These are phyloP conservation scores for Cajanus cajan DNA, from an alignment of 306 rosid genomes.

Conservation along the genomic window DNA sequence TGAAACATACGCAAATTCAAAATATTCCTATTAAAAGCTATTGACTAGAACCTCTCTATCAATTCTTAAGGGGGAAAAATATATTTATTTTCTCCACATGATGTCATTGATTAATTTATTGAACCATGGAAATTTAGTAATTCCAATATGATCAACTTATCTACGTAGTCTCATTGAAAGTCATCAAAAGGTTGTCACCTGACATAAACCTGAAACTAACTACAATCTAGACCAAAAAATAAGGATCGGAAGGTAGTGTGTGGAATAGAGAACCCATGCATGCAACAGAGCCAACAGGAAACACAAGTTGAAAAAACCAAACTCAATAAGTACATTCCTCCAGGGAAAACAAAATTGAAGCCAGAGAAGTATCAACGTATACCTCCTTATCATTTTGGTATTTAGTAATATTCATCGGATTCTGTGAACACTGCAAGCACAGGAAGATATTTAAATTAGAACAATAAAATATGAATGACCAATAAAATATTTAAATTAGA, in stretches of 20 bases:
- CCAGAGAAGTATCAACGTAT: constrained; percentile 11
- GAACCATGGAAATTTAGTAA: neutral
- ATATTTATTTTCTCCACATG: neutral
- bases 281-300: neutral
- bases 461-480: constrained; percentile 9
- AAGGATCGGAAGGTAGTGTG: neutral
- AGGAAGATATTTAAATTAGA: constrained; percentile 35
- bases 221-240: constrained; percentile 5
- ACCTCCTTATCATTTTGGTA: constrained; percentile 99
- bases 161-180: neutral
- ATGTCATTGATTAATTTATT: neutral
- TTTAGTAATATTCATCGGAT: constrained; percentile 81
- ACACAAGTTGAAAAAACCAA: neutral
- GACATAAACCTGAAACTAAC: neutral
- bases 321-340: neutral
- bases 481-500: constrained; percentile 12
- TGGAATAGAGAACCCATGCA: neutral
- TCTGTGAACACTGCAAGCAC: constrained; percentile 88
- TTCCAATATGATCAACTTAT: neutral
- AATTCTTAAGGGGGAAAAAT: neutral
- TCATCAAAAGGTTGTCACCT: neutral
- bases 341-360: constrained; percentile 25
- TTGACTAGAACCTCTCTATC: neutral
- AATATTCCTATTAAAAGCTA: neutral
- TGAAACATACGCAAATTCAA: neutral